phyloP scores from a whole-genome alignment of 805 yeast genomes.

The Tetrapisispora namnaoensis region DNA sequence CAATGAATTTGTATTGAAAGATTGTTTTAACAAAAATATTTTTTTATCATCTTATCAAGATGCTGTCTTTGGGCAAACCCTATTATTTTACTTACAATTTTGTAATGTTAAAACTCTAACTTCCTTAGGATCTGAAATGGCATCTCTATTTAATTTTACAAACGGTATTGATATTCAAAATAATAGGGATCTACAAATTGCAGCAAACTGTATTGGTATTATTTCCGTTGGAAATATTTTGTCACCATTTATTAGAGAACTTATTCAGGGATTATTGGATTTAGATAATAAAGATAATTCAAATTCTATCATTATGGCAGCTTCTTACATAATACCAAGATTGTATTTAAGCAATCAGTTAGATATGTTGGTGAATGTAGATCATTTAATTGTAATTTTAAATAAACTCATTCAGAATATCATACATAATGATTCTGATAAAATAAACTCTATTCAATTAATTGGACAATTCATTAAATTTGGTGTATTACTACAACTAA shows the following conservation, averaged over 20 bases:
- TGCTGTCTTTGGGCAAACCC: constrained; percentile 30
- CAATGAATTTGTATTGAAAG: constrained; percentile 26
- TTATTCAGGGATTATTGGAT: constrained; percentile 1
- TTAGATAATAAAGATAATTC: background rate
- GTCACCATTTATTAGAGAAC: constrained; percentile 3
- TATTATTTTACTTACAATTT: constrained; percentile 22
- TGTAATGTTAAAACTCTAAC: constrained; percentile 4
- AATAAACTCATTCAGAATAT: background rate
- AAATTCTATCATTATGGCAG: constrained; percentile 2
- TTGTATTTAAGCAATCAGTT: constrained; percentile 3
- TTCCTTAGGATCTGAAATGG: constrained; percentile 9
- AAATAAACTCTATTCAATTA: background rate
- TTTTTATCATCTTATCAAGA: constrained; percentile 18
- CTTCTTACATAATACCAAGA: constrained; percentile 19
- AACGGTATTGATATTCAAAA: constrained; percentile 10
- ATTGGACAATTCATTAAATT: constrained; percentile 32
- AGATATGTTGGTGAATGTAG: background rate
- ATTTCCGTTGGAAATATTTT: constrained; percentile 22
- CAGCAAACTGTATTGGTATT: constrained; percentile 41
- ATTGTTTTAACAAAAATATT: constrained; percentile 6
- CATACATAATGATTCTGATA: background rate
- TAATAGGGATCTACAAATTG: constrained; percentile 25
- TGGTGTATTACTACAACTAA: constrained; percentile 27
- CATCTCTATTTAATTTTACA: constrained; percentile 20
- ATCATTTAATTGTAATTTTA: background rate